These are phyloP conservation scores for Aspergillus nanangensis DNA, from an alignment of 495 filamentous ascomycete species.

Conservation along the genomic window DNA sequence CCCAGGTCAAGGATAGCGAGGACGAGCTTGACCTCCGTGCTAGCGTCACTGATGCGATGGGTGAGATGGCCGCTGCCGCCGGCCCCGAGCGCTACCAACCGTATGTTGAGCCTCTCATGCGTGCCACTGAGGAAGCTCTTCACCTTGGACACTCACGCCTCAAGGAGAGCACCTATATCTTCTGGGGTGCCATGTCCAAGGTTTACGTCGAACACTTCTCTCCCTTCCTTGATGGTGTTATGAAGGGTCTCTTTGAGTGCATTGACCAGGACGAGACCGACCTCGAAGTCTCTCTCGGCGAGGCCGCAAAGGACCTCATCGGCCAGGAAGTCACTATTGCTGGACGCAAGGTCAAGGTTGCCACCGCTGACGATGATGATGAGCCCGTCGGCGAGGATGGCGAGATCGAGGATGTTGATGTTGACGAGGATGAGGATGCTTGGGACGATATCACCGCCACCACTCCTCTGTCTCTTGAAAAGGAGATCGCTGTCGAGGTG, in stretches of 20 bases:
- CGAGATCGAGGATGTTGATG: conserved; percentile 58
- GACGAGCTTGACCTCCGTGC: conserved; percentile 89
- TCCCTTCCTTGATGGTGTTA: conserved; percentile 78
- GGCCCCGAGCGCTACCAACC: conserved; percentile 82
- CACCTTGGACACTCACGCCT: conserved; percentile 85
- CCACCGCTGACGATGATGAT: conserved; percentile 53
- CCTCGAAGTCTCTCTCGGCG: conserved; percentile 72
- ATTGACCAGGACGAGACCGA: conserved; percentile 88
- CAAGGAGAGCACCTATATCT: conserved; percentile 91
- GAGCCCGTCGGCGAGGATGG: conserved; percentile 42
- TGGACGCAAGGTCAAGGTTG: conserved; percentile 81
- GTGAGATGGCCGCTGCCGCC: conserved; percentile 84
- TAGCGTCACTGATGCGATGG: conserved; percentile 85
- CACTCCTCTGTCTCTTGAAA: conserved; percentile 86
- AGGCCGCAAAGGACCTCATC: conserved; percentile 71
- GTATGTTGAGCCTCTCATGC: conserved; percentile 84
- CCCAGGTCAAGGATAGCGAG: conserved; percentile 78
- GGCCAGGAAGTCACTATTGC: conserved; percentile 71
- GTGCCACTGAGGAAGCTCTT: conserved; percentile 85
- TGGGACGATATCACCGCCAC: conserved; percentile 81
- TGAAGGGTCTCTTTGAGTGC: conserved; percentile 78
- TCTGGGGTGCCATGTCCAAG: conserved; percentile 92
- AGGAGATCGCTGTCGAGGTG: conserved; percentile 95
- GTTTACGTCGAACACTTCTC: conserved; percentile 90
- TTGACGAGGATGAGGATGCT: conserved; percentile 72